A percentile compares a stretch with the other conserved stretches of the same genome.
These are phyloP conservation scores for Gynostemma pentaphyllum DNA, from an alignment of 306 rosid genomes.

Conservation along the genomic window DNA sequence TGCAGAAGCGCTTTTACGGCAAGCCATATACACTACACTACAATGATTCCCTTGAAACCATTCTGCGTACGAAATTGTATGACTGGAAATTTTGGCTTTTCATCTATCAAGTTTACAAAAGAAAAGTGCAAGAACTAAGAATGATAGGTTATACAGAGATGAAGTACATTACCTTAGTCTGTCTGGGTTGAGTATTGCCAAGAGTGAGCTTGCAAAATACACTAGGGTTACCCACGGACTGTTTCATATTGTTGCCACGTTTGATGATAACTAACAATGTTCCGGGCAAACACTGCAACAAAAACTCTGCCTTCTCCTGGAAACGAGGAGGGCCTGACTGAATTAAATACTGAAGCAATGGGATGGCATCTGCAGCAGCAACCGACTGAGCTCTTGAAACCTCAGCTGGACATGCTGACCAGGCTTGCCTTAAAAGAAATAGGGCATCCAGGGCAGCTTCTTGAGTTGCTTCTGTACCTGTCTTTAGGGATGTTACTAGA, in stretches of 20 bases:
- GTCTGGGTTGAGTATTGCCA: constrained; percentile 78
- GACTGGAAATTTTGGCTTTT: background rate
- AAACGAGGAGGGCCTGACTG: constrained; percentile 98
- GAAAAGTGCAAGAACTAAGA: background rate
- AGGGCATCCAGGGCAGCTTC: constrained; percentile 96
- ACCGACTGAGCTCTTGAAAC: constrained; percentile 94
- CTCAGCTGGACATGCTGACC: constrained; percentile 99
- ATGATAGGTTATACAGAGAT: background rate
- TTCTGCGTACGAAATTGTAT: background rate
- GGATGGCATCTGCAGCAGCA: constrained; percentile 97
- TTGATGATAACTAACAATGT: constrained; percentile 82
- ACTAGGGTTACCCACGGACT: constrained; percentile 96
- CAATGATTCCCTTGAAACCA: background rate
- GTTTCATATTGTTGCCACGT: constrained; percentile 93
- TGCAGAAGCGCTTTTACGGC: background rate
- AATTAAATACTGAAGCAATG: constrained; percentile 82
- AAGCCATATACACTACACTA: background rate
- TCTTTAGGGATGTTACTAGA: constrained; percentile 82
- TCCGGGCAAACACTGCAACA: constrained; percentile 96
- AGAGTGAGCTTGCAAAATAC: constrained; percentile 89
- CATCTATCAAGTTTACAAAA: background rate
- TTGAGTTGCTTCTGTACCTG: constrained; percentile 94
- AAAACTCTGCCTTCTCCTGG: constrained; percentile 92
- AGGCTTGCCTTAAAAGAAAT: constrained; percentile 96
- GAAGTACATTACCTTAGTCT: constrained; percentile 54